These are phyloP conservation scores for Phialophora verrucosa DNA, from an alignment of 2,329 filamentous ascomycete genomes.

Conservation along the genomic window DNA sequence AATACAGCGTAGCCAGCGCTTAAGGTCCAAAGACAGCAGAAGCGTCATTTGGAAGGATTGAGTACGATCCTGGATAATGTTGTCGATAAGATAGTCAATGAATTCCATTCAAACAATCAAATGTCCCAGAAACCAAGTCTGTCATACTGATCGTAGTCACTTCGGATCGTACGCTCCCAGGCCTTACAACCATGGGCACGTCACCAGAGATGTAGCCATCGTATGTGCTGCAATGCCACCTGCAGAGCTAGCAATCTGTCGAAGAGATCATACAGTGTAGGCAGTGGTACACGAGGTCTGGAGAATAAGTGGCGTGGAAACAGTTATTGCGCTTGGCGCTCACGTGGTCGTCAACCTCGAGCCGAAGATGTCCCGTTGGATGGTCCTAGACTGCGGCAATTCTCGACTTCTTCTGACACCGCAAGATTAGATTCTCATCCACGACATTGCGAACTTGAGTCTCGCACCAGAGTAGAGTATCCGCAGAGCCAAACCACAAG, in stretches of 20 bases:
- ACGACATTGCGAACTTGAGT: background rate
- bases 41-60: background rate
- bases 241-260: background rate
- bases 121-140: background rate
- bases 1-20: background rate
- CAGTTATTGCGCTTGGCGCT: background rate
- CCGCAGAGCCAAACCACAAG: background rate
- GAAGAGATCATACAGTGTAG: background rate
- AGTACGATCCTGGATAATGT: background rate
- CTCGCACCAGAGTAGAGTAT: background rate
- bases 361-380: background rate
- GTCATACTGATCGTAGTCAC: background rate
- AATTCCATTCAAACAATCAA: background rate
- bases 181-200: too few species aligned
- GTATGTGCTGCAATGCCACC: background rate
- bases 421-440: background rate
- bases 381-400: conserved; percentile 14
- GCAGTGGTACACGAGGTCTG: too few species aligned
- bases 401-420: background rate
- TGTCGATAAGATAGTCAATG: background rate
- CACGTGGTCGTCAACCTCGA: background rate
- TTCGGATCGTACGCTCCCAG: too few species aligned
- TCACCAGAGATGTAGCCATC: too few species aligned
- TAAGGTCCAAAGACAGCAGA: background rate
- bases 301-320: background rate